A percentile compares a stretch with the other conserved stretches of the same genome.
phyloP scores from a whole-genome alignment of 1,284 basidiomycete species.

The Malassezia restricta region DNA sequence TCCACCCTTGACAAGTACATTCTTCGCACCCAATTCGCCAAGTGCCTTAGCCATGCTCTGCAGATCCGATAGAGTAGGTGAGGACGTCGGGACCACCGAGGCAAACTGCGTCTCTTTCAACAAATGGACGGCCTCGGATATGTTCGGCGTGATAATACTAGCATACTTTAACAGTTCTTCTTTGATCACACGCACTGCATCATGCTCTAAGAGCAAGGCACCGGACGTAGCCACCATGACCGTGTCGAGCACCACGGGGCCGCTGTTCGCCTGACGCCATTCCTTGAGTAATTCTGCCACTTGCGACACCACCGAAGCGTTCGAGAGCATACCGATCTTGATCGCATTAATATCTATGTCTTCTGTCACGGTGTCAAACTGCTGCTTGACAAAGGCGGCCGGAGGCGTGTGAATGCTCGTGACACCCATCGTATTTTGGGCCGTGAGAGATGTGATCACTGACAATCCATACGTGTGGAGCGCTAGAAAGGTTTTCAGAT shows the following conservation, averaged over 20 bases:
- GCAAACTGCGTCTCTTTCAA: not conserved
- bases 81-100: conserved; percentile 12
- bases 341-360: conserved; percentile 66
- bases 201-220: conserved; percentile 60
- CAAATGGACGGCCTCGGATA: conserved; percentile 56
- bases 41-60: conserved; percentile 53
- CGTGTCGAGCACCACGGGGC: conserved; percentile 50
- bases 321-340: conserved; percentile 79
- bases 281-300: conserved; percentile 31
- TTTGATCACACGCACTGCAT: conserved; percentile 58
- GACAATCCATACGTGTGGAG: conserved; percentile 73
- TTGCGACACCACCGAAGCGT: conserved; percentile 46
- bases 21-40: conserved; percentile 51
- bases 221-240: conserved; percentile 89
- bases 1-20: conserved; percentile 77
- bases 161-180: conserved; percentile 61
- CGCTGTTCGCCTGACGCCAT: conserved; percentile 9
- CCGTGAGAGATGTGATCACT: conserved; percentile 74
- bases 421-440: conserved; percentile 81
- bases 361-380: conserved; percentile 63
- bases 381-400: conserved; percentile 37
- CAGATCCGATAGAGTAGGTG: conserved; percentile 10
- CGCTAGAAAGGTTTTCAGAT: conserved; percentile 64
- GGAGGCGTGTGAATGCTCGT: conserved; percentile 49
- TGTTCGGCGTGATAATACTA: conserved; percentile 73